phyloP scores from a whole-genome alignment of 805 yeast species.

The Metschnikowia lachancei region DNA sequence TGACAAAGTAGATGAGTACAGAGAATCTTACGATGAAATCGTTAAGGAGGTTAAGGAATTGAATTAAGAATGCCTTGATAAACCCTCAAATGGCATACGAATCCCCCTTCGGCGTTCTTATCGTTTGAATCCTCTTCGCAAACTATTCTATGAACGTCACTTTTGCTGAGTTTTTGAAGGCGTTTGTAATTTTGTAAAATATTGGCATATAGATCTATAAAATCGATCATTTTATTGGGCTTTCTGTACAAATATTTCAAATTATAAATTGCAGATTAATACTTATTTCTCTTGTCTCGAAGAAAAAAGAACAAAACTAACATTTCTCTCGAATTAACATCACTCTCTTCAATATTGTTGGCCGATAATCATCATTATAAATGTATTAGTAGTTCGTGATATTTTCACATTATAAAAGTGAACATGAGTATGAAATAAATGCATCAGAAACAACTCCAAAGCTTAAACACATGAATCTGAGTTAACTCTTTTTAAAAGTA shows the following conservation, averaged over 20 bases:
- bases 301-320: too few species aligned
- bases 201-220: constrained; percentile 12
- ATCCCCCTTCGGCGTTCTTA: background rate
- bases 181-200: constrained; percentile 12
- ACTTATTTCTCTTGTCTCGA: too few species aligned
- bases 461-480: constrained; percentile 23
- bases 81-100: constrained; percentile 2
- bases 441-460: constrained; percentile 36
- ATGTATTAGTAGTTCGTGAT: constrained; percentile 35
- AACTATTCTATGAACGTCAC: background rate
- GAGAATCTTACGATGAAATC: constrained; percentile 87
- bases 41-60: constrained; percentile 76
- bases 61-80: constrained; percentile 11
- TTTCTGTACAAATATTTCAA: too few species aligned
- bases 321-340: constrained; percentile 27
- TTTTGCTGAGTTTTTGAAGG: background rate
- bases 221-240: background rate
- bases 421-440: constrained; percentile 34
- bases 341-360: constrained; percentile 46
- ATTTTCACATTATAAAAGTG: constrained; percentile 34
- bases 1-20: constrained; percentile 73
- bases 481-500: constrained; percentile 25
- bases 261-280: too few species aligned
- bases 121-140: background rate
- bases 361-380: constrained; percentile 27